Percentiles rank a stretch among this genome's conserved stretches.
These are phyloP conservation scores for Leccinum broughii DNA, from an alignment of 768 basidiomycete genomes.

Conservation along the genomic window DNA sequence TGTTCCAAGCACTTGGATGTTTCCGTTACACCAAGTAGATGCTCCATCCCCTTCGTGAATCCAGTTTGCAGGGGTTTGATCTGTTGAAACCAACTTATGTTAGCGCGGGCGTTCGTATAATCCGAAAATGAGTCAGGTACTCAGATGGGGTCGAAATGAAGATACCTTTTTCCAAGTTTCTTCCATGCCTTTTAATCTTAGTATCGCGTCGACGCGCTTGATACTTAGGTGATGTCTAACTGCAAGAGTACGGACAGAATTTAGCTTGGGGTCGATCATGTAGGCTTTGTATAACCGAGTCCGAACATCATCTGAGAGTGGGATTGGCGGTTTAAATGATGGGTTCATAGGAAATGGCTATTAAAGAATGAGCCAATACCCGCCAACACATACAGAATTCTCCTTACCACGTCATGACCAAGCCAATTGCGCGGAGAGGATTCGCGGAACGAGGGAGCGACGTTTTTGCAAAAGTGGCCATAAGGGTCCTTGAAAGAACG, in stretches of 20 bases:
- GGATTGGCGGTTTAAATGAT: constrained; percentile 77
- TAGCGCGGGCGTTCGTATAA: background rate
- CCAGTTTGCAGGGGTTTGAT: constrained; percentile 72
- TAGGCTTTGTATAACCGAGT: constrained; percentile 59
- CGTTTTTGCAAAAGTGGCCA: constrained; percentile 21
- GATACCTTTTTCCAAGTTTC: constrained; percentile 69
- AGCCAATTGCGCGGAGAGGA: constrained; percentile 61
- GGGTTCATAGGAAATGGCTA: constrained; percentile 89
- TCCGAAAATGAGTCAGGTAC: constrained; percentile 12
- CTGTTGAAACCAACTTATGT: constrained; percentile 35
- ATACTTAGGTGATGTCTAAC: constrained; percentile 63
- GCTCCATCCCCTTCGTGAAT: constrained; percentile 81
- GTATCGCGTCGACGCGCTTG: constrained; percentile 80
- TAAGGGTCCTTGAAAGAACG: constrained; percentile 17
- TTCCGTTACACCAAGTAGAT: constrained; percentile 58
- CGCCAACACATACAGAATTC: constrained; percentile 18
- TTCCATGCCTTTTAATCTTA: constrained; percentile 81
- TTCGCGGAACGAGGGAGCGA: constrained; percentile 26
- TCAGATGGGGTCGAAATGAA: constrained; percentile 59
- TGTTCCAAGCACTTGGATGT: constrained; percentile 16
- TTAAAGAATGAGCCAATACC: background rate
- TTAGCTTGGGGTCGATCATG: constrained; percentile 54
- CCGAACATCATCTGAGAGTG: constrained; percentile 64
- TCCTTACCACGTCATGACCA: constrained; percentile 52
- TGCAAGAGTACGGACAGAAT: constrained; percentile 63